A percentile compares a stretch with the other conserved stretches of the same genome.
Evolutionary conservation across 2,329 filamentous ascomycete genomes (phyloP).

Genomic region (Helminthosporium solani): DNA sequence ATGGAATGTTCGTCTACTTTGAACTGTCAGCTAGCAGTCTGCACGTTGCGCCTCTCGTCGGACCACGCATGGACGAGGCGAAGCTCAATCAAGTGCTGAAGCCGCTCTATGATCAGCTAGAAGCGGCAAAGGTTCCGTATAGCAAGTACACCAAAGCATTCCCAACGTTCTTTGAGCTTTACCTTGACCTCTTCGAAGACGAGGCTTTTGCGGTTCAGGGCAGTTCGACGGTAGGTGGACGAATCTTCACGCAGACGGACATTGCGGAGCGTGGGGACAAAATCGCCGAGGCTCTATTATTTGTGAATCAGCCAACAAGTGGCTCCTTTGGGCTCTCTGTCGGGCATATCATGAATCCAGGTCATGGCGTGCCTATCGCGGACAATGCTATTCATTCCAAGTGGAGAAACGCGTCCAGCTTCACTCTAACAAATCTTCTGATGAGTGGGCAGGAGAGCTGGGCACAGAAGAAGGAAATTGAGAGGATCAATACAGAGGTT

Average conservation of each 20-base stretch:
- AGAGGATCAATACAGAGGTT: conserved; percentile 32
- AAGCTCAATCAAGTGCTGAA: conserved; percentile 29
- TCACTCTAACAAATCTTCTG: conserved; percentile 37
- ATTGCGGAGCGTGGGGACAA: conserved; percentile 24
- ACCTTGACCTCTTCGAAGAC: conserved; percentile 41
- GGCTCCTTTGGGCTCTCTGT: conserved; percentile 28
- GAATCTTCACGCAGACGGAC: conserved; percentile 34
- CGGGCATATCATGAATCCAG: conserved; percentile 39
- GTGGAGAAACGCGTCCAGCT: conserved; percentile 40
- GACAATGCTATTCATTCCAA: conserved; percentile 39
- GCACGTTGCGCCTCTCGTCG: conserved; percentile 37
- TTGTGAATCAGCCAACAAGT: conserved; percentile 23
- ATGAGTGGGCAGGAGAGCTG: conserved; percentile 34
- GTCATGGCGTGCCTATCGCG: conserved; percentile 24
- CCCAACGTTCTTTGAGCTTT: conserved; percentile 40
- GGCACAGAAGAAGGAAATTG: conserved; percentile 29
- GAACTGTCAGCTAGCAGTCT: conserved; percentile 30
- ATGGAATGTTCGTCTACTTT: conserved; percentile 42
- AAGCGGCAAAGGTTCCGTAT: conserved; percentile 35
- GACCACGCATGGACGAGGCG: conserved; percentile 31
- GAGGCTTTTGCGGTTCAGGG: conserved; percentile 25
- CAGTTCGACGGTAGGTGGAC: conserved; percentile 35
- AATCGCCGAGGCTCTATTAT: conserved; percentile 29
- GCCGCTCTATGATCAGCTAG: conserved; percentile 30
- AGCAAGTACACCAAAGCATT: conserved; percentile 30